Base-by-base conservation (phyloP, 495 filamentous ascomycete genomes). In the Peziza echinospora region DNA sequence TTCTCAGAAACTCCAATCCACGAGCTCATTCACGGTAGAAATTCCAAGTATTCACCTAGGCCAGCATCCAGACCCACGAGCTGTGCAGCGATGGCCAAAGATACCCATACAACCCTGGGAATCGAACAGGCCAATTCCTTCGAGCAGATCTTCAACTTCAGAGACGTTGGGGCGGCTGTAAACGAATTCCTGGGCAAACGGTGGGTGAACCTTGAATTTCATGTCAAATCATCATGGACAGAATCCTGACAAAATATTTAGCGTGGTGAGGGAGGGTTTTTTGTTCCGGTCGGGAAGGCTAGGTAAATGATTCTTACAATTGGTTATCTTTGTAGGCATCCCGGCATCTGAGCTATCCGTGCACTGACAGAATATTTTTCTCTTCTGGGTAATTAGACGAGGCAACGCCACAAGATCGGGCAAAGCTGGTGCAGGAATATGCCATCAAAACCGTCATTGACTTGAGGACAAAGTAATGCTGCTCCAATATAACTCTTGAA, bases 151-250 rank as follows among this genome's bases (percentile, higher is more conserved):
- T 65, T 81, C 59, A 89, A 91, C 58, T 86, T 91, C 62, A 75
- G 84, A 26, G 84, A 91, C 68, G 78, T 89, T 47, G 84, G 77
- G n/a, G 64, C 67, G 46, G 75, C 74, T 10, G 65, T 86, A 47
- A 89, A 89, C 48, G 59, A 66, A 21, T 67, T 69, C 37, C 53
- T 68, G 17, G 69, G 69, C 2, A 59, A 62, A 40, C 65, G 66
- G 77, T 78, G 63, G 9, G 26, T 44, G n/a, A n/a, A 9, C 21
- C 17, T 41, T n/a, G 21, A 21, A 16, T 45, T 21, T 47, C 28
- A 26, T 45, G 9, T 34, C 16, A 25, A 37, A 34, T 13, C 44
- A n/a, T 44, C 11, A 19, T 21, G 17, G 6, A 16, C 41, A 19
- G n/a, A 24, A n/a, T n/a, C n/a, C n/a, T n/a, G n/a, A n/a, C n/a